Conservation (phyloP, 1,284 basidiomycete genomes). For the Coniferiporia weirii region DNA sequence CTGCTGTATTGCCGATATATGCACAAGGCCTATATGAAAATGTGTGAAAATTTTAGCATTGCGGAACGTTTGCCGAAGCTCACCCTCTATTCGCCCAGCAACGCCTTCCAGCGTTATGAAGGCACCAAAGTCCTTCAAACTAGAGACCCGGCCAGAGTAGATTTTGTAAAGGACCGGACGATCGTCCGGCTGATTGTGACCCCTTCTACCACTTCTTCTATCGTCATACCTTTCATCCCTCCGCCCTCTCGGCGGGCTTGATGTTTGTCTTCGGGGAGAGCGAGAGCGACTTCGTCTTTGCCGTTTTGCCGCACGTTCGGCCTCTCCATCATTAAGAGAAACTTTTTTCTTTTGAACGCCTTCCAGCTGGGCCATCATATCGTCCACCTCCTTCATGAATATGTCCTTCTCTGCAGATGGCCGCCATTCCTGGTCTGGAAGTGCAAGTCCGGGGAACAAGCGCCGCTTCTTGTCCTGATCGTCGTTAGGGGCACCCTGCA, state of each 20-base stretch:
- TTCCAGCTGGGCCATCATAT: constrained; percentile 78
- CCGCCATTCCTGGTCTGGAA: constrained; percentile 71
- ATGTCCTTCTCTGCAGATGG: constrained; percentile 55
- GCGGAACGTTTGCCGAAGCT: constrained; percentile 24
- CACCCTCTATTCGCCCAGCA: constrained; percentile 82
- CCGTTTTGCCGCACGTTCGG: constrained; percentile 52
- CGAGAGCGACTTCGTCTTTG: constrained; percentile 45
- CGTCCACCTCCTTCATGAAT: constrained; percentile 77
- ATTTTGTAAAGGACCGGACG: constrained; percentile 91
- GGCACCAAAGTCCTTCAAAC: constrained; percentile 92
- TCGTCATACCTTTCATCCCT: constrained; percentile 30
- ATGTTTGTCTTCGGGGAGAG: constrained; percentile 42
- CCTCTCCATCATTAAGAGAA: constrained; percentile 38
- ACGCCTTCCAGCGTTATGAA: constrained; percentile 91
- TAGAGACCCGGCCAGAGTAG: constrained; percentile 83
- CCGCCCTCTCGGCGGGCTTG: constrained; percentile 50
- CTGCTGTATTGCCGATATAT: constrained; percentile 87
- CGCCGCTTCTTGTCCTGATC: constrained; percentile 68
- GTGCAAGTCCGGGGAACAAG: constrained; percentile 88
- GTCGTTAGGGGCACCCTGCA: constrained; percentile 46
- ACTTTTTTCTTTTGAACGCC: constrained; percentile 58
- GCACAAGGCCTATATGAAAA: constrained; percentile 75
- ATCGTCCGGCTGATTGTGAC: constrained; percentile 60
- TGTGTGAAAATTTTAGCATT: constrained; percentile 16
- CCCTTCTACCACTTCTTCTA: constrained; percentile 38